These are phyloP conservation scores for Pistacia vera DNA, from an alignment of 345 rosid genomes.

Conservation along the genomic window DNA sequence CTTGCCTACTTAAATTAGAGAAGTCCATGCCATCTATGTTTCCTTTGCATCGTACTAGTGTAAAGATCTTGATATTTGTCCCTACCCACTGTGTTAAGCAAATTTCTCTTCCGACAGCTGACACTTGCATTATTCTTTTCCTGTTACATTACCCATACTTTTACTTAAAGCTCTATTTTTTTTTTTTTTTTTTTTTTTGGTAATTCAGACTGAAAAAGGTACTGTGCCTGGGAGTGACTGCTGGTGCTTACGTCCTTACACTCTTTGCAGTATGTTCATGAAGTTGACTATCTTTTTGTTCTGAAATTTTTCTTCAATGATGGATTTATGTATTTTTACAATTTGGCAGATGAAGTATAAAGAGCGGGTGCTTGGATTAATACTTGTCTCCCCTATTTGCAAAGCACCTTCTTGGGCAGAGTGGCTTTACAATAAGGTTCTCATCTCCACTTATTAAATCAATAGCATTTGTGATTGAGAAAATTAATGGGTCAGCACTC, in stretches of 20 bases:
- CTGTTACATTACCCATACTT: background rate
- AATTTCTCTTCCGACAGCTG: background rate
- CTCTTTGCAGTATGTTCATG: conserved; percentile 57
- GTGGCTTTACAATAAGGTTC: conserved; percentile 74
- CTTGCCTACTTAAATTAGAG: background rate
- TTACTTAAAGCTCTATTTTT: background rate
- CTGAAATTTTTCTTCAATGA: background rate
- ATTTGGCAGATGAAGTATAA: conserved; percentile 51
- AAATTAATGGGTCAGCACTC: background rate
- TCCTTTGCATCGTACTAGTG: background rate
- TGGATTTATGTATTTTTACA: conserved; percentile 21
- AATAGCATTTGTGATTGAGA: background rate
- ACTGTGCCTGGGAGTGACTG: conserved; percentile 67
- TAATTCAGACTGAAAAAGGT: conserved; percentile 50
- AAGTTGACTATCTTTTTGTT: conserved; percentile 3
- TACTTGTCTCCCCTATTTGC: conserved; percentile 70
- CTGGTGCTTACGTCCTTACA: conserved; percentile 68
- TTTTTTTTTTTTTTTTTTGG: background rate
- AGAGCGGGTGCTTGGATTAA: conserved; percentile 59
- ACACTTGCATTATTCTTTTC: background rate
- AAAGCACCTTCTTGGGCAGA: conserved; percentile 71
- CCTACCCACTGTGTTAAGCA: background rate
- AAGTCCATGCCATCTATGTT: background rate
- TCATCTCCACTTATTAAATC: conserved; percentile 6
- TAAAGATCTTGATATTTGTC: background rate